Evolutionary conservation across 2,329 filamentous ascomycete species (phyloP).

Genomic region (Microdochium bolleyi): DNA sequence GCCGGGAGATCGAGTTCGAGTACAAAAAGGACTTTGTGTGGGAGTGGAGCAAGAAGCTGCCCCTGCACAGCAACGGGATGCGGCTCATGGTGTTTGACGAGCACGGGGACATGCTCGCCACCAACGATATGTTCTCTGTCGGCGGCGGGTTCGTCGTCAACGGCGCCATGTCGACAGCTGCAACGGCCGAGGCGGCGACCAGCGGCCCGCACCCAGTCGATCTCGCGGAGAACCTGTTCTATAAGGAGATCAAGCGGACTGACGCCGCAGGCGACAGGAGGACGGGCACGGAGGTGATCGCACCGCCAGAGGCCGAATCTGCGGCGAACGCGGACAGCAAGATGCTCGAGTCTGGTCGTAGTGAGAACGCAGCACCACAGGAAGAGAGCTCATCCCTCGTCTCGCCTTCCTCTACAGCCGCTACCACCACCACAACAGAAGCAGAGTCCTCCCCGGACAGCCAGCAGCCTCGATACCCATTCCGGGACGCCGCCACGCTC

Average conservation of each 20-base stretch:
- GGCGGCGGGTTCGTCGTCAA: conserved; percentile 46
- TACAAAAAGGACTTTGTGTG: conserved; percentile 40
- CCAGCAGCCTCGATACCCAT: conserved; percentile 34
- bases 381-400: background rate
- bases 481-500: conserved; percentile 36
- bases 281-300: conserved; percentile 32
- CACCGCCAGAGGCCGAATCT: conserved; percentile 18
- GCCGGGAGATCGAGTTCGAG: conserved; percentile 38
- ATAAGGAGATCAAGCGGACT: conserved; percentile 38
- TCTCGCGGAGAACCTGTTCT: conserved; percentile 41
- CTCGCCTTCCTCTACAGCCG: conserved; percentile 3
- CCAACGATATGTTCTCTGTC: conserved; percentile 42
- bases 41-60: conserved; percentile 44
- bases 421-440: conserved; percentile 7
- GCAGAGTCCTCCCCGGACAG: conserved; percentile 4
- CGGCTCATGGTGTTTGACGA: conserved; percentile 40
- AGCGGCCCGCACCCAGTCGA: conserved; percentile 32
- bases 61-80: conserved; percentile 44
- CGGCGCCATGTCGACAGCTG: conserved; percentile 34
- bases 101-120: conserved; percentile 35
- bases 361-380: background rate
- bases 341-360: background rate
- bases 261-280: conserved; percentile 37
- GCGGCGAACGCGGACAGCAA: conserved; percentile 5
- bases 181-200: conserved; percentile 11